Evolutionary conservation across 2,329 filamentous ascomycete species (phyloP), one percentile per base, ranked within the genome.

Genomic region (Arthroderma uncinatum): DNA sequence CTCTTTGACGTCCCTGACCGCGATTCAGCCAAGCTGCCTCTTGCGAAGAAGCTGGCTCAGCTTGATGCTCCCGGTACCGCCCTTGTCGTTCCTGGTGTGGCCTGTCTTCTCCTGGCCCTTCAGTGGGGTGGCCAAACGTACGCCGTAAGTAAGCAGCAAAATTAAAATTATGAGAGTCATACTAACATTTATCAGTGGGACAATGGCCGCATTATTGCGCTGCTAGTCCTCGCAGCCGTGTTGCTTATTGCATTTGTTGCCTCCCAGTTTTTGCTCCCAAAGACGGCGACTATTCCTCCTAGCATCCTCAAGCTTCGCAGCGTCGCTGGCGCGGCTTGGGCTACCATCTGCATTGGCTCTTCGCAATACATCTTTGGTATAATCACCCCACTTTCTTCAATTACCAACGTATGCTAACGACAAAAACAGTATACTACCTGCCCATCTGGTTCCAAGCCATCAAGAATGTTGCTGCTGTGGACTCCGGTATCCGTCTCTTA

Each of bases 361-460:
- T 23, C 10, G 12, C 21, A 48, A 28, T 48, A 48, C 12, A 48
- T 48, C 3, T 48, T 48, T 16, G 44, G 44, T 48, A 47, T 10
- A 25, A 10, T 39, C 36, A 39, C 14, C 14, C 36, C 36, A 6
- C n/a, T 39, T 39, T 39, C 36, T 34, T 12, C n/a, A 47, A 47
- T 25, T 47, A 47, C 10, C 21, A 47, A 14, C 23, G 10, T 14
- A 14, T 25, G 23, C 19, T 25, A 28, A 25, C 19, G 21, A 14
- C 21, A 28, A 9, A 8, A 14, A 47, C n/a, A 47, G 42, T 28
- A 47, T 47, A 47, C 48, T 53, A 34, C 14, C 42, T 68, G 5
- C 64, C 66, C 2, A 65, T 67, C 56, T 68, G 72, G 61, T 76
- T 76, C 64, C 74, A 76, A 62, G 70, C 71, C 47, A 69, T 71